Conservation (phyloP, 805 yeast species). For the Cyberlindnera euphorbiiphila region DNA sequence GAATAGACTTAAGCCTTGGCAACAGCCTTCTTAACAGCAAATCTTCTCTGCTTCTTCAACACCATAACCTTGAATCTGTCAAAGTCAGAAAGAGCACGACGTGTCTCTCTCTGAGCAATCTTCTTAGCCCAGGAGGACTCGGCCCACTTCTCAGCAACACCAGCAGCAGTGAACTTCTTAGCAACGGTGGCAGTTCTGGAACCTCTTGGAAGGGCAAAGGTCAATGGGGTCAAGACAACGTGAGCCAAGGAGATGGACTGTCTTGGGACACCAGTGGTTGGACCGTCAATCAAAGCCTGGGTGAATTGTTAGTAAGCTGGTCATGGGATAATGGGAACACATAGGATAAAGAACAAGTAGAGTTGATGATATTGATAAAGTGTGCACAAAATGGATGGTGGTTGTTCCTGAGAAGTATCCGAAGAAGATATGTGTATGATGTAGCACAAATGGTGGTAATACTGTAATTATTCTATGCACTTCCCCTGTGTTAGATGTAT, state of each 20-base stretch:
- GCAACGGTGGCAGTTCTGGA: constrained; percentile 79
- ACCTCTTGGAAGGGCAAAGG: constrained; percentile 91
- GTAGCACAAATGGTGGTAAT: too few relatives aligned
- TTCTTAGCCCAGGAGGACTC: constrained; percentile 96
- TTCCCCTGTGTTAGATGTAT: too few relatives aligned
- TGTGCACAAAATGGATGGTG: too few relatives aligned
- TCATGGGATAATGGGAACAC: not conserved
- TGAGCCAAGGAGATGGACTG: constrained; percentile 85
- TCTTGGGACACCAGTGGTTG: constrained; percentile 82
- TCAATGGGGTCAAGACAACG: constrained; percentile 90
- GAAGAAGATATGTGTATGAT: too few relatives aligned
- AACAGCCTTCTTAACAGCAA: constrained; percentile 90
- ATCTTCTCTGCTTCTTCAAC: constrained; percentile 96
- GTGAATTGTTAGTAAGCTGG: constrained; percentile 27
- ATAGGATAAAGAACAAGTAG: too few relatives aligned
- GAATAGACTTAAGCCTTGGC: constrained; percentile 75
- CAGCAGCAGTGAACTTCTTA: constrained; percentile 93
- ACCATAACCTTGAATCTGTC: constrained; percentile 99
- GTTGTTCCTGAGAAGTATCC: too few relatives aligned
- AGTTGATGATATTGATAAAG: too few relatives aligned
- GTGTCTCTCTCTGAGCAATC: constrained; percentile 91
- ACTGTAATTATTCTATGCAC: too few relatives aligned
- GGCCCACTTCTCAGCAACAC: constrained; percentile 86
- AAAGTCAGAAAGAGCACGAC: constrained; percentile 91
- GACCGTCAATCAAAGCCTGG: constrained; percentile 94